Evolutionary conservation across 75 land plant genomes (phyloP), one percentile per base, ranked within the genome.

Genomic region (Ceratopteris richardii): DNA sequence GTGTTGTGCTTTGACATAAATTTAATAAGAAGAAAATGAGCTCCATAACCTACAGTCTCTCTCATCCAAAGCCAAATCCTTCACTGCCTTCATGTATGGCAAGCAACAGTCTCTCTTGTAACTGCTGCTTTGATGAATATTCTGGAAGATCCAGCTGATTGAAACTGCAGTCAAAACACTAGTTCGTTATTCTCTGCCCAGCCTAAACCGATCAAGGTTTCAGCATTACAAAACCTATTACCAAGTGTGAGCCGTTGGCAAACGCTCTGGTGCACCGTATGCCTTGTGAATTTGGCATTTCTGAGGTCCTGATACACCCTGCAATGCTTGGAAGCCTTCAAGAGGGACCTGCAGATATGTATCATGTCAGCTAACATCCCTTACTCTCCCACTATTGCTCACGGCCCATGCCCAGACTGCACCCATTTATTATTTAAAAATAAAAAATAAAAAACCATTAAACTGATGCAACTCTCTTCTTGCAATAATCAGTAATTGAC

Each of bases 91-190:
- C 95, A 50, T 89, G 95, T 47, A 89, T 89, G 21, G 95, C 95
- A 42, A 86, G 71, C 19, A 89, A 77, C 54, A 89, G 51, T 44
- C 90, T 73, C 59, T 89, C 87, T 56, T 89, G 77, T 44, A 89
- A 56, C 60, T 85, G 90, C 25, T 86, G 60, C 44, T 86, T 89
- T 5, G 90, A 86, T 28, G 86, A 77, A 66, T 89, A 89, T 57
- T 89, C 95, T 0, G 95, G 95, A 23, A 89, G 54, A 70, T 89
- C 95, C 26, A 89, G 58, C 54, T 89, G 95, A 56, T 89, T 89
- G 71, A 89, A 89, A 60, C 95, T 89, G 90, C 67, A 79, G n/a
- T n/a, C n/a, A n/a, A n/a, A n/a, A n/a, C n/a, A n/a, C n/a, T n/a
- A n/a, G 14, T n/a, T n/a, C n/a, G n/a, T n/a, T n/a, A n/a, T n/a